Evolutionary conservation across 345 rosid species (phyloP).

Genomic region (Lumnitzera racemosa): DNA sequence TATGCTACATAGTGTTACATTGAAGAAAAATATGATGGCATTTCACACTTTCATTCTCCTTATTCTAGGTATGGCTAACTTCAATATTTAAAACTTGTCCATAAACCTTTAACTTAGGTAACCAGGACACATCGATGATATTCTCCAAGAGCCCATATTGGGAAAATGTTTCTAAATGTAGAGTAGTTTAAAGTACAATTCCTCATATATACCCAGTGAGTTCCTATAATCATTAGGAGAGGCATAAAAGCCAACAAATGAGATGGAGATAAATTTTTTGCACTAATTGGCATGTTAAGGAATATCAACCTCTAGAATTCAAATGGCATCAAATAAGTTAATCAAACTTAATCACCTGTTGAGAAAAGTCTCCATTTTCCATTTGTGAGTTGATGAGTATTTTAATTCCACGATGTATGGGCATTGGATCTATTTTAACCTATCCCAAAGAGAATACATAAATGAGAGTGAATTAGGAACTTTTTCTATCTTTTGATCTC

Average conservation of each 20-base stretch:
- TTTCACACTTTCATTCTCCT: no score
- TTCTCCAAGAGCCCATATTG: constrained; percentile 45
- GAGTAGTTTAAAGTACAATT: constrained; percentile 42
- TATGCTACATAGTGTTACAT: no score
- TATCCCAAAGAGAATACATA: not conserved
- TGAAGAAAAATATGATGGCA: no score
- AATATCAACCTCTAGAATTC: not conserved
- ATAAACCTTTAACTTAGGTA: not conserved
- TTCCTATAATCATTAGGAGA: constrained; percentile 17
- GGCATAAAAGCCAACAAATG: no score
- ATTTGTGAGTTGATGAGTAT: constrained; percentile 38
- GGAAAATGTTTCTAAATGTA: constrained; percentile 37
- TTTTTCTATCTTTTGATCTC: not conserved
- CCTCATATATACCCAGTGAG: constrained; percentile 36
- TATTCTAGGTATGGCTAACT: no score
- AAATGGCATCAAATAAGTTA: not conserved
- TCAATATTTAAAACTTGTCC: no score
- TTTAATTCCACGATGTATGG: constrained; percentile 35
- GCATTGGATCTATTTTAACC: constrained; percentile 23
- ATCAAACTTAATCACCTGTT: constrained; percentile 20
- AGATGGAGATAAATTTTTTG: not conserved
- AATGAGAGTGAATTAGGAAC: not conserved
- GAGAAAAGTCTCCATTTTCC: constrained; percentile 59
- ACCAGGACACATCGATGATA: constrained; percentile 19
- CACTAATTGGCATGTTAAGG: not conserved